A percentile compares a stretch with the other conserved stretches of the same genome.
Evolutionary conservation across 2,329 filamentous ascomycete genomes (phyloP).

Genomic region (Aspergillus eucalypticola): DNA sequence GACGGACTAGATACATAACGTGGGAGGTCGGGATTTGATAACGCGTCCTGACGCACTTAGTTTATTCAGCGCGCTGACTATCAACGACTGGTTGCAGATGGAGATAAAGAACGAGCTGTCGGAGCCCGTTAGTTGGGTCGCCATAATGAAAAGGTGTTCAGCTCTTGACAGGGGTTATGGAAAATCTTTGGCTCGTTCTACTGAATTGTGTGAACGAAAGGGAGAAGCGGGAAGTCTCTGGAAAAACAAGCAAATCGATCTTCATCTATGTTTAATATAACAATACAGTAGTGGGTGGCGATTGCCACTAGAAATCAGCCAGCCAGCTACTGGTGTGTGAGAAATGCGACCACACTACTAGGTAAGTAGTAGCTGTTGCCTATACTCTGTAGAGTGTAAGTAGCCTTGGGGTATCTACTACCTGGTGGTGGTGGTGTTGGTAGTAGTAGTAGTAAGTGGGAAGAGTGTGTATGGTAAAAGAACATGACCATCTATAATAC

Average conservation of each 20-base stretch:
- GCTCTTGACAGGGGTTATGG: neutral
- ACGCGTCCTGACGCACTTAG: conserved; percentile 4
- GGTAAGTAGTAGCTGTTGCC: too few species aligned
- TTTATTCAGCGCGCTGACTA: neutral
- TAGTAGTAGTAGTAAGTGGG: neutral
- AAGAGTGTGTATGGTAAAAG: neutral
- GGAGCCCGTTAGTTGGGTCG: neutral
- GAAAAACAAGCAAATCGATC: neutral
- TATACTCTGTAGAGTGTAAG: too few species aligned
- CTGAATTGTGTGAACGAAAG: neutral
- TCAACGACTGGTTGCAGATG: neutral
- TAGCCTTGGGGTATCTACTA: too few species aligned
- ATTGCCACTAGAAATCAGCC: too few species aligned
- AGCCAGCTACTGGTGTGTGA: too few species aligned
- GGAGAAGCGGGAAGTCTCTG: neutral
- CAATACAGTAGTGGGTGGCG: too few species aligned
- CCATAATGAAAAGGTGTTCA: neutral
- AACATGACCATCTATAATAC: neutral
- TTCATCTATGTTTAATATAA: neutral
- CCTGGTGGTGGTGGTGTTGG: too few species aligned
- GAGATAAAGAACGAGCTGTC: conserved; percentile 1
- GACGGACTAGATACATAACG: neutral
- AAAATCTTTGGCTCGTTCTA: neutral
- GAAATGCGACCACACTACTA: too few species aligned
- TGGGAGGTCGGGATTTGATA: neutral